Evolutionary conservation across 371 early-diverging fungal genomes (phyloP), one percentile per base, ranked within the genome.

Genomic region (Umbelopsis sp.): DNA sequence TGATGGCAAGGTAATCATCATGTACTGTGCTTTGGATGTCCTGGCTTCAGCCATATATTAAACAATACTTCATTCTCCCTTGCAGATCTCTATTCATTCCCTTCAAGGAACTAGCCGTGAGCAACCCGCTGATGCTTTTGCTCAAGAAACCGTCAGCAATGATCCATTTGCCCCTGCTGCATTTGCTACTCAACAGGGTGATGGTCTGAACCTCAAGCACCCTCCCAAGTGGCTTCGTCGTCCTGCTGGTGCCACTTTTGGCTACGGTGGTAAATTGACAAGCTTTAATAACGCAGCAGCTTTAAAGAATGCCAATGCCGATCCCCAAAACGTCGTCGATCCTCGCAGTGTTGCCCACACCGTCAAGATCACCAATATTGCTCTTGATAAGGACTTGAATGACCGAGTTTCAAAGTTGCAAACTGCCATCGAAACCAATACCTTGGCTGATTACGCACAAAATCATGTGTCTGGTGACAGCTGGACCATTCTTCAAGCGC

Each of bases 221-320:
- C 94, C 98, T 50, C 98, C 99, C 38, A 96, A 95, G 81, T 99
- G 99, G 99, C 88, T 96, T 24, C 89, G 94, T 44, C 86, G 97
- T 6, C 97, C 97, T 18, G 91, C 89, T 0, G 96, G 97, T 16
- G 96, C 92, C 4, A 82, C 91, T 0, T 99, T 94, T 83, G 93
- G 93, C 10, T 97, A 96, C 71, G 96, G 97, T 69, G 94, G 94
- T 35, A 91, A 93, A 73, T 83, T 99, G 22, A 92, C 93, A 18
- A 78, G 82, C 22, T 94, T 95, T 73, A 79, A 80, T 38, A 79
- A 83, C 69, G 80, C 80, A 65, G 79, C 80, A 24, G 74, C 74
- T 41, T 78, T 82, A 51, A 76, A 69, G 63, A 78, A 74, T 69
- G 79, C 75, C 70, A 82, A 72, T 69, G 80, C 70, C 66, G 80